Percentiles rank a stretch among this genome's conserved stretches.
Conservation (phyloP, 306 rosid species). For the Lupinus albus region DNA sequence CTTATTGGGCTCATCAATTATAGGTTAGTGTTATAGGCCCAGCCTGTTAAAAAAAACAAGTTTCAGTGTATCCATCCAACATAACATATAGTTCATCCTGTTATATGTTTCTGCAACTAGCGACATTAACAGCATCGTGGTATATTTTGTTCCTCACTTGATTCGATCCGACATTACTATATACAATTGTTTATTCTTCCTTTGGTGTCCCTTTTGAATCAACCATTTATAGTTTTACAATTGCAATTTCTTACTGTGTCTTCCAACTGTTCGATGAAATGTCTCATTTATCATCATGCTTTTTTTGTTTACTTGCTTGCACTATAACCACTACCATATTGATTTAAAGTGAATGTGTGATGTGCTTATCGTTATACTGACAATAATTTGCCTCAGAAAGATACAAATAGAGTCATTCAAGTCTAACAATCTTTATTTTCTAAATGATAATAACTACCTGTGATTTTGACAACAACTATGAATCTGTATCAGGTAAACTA, state of each 20-base stretch:
- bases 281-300: neutral
- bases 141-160: slow-evolving; percentile 5
- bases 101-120: neutral
- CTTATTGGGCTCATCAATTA: too few species aligned
- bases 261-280: slow-evolving; percentile 41
- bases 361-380: neutral
- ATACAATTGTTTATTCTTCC: neutral
- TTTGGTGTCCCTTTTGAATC: neutral
- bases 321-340: neutral
- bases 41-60: too few species aligned
- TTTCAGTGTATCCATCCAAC: neutral
- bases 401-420: neutral
- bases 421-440: neutral
- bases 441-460: neutral
- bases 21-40: too few species aligned
- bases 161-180: neutral
- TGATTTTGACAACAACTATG: slow-evolving; percentile 20
- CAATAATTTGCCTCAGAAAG: neutral
- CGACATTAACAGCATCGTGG: neutral
- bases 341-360: slow-evolving; percentile 15
- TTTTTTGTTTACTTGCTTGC: neutral
- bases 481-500: slow-evolving; percentile 37
- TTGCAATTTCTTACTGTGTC: slow-evolving; percentile 21
- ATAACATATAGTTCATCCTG: neutral
- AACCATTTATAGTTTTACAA: neutral